phyloP scores from a whole-genome alignment of 176 grass and related monocot species.

The Cenchrus fungigraminus region DNA sequence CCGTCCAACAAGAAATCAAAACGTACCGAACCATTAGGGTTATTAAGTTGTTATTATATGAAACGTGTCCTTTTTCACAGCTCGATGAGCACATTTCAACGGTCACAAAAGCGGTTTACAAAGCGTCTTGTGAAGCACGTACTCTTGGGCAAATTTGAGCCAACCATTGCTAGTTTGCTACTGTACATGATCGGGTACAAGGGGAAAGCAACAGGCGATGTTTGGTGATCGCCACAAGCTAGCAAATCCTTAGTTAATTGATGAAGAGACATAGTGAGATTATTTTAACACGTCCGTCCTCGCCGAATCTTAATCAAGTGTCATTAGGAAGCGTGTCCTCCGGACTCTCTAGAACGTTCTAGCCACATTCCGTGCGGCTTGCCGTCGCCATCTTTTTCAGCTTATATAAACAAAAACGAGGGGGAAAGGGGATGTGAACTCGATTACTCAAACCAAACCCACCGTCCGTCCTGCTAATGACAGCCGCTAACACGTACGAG shows the following conservation, averaged over 20 bases:
- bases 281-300: not conserved
- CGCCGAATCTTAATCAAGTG: not conserved
- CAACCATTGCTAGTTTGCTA: too few relatives aligned
- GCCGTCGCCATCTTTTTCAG: not conserved
- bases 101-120: not conserved
- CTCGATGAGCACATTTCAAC: not conserved
- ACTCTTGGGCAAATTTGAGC: too few relatives aligned
- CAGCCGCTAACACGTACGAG: not conserved
- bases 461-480: not conserved
- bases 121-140: too few relatives aligned
- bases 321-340: not conserved
- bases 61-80: not conserved
- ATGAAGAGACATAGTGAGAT: not conserved
- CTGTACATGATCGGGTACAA: not conserved
- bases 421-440: not conserved
- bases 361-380: not conserved
- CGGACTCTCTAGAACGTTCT: slow-evolving; percentile 22
- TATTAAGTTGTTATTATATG: not conserved
- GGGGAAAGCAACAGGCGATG: not conserved
- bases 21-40: not conserved
- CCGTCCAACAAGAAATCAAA: not conserved
- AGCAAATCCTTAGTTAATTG: not conserved
- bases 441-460: not conserved
- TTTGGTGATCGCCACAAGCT: not conserved
- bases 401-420: not conserved